phyloP scores from a whole-genome alignment of 2,329 filamentous ascomycete genomes.

The Lasiodiplodia gonubiensis region DNA sequence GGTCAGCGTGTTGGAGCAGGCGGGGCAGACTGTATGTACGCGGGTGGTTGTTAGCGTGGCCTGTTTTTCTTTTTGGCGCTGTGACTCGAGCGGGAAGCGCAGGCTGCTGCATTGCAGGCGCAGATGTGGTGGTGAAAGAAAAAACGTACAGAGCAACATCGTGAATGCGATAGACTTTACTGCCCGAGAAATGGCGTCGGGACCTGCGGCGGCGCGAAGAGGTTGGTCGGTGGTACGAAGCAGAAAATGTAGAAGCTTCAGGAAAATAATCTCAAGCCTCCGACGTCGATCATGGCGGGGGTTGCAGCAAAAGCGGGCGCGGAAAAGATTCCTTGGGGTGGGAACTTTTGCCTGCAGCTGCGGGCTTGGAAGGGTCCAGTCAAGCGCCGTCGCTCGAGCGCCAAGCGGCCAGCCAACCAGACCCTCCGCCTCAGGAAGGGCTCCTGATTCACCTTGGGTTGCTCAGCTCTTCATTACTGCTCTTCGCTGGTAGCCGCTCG shows the following conservation, averaged over 20 bases:
- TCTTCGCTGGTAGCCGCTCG: background rate
- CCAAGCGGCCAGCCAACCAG: slow-evolving; percentile 10
- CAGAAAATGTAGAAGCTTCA: background rate
- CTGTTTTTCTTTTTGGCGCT: background rate
- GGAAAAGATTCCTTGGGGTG: background rate
- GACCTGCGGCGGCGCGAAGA: background rate
- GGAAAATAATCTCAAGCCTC: slow-evolving; percentile 23
- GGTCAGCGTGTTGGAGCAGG: slow-evolving; percentile 83
- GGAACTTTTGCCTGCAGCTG: background rate
- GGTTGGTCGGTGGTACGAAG: background rate
- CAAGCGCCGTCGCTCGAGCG: slow-evolving; percentile 3
- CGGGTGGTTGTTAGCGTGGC: background rate
- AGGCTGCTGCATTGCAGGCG: background rate
- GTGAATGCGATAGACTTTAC: slow-evolving; percentile 24
- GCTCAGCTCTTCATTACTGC: slow-evolving; percentile 12
- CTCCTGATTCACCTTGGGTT: slow-evolving; percentile 22
- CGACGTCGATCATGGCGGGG: slow-evolving; percentile 24
- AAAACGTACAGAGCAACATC: slow-evolving; percentile 70
- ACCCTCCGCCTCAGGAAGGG: slow-evolving; percentile 8
- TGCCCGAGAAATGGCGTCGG: background rate
- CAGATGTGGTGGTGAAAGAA: background rate
- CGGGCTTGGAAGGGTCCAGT: background rate
- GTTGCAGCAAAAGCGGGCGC: slow-evolving; percentile 10
- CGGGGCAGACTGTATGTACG: slow-evolving; percentile 70
- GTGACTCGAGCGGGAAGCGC: slow-evolving; percentile 1